A percentile compares a stretch with the other conserved stretches of the same genome.
Conservation (phyloP, 768 basidiomycete genomes). For the Crucibulum laeve region DNA sequence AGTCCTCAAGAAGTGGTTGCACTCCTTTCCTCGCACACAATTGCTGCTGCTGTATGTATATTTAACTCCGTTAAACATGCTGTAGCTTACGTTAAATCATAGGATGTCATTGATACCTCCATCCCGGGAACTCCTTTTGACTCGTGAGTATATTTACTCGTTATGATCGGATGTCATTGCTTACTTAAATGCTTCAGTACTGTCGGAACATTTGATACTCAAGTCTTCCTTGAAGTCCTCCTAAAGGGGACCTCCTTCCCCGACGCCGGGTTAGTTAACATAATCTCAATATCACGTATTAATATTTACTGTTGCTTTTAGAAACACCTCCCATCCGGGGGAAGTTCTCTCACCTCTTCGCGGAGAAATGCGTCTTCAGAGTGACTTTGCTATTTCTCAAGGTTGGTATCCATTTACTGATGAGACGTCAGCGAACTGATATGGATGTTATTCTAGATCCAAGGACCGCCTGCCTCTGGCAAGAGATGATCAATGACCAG, state of each 20-base stretch:
- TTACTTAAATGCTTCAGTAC: slow-evolving; percentile 11
- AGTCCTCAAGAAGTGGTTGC: slow-evolving; percentile 17
- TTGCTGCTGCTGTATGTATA: slow-evolving; percentile 17
- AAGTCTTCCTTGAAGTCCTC: slow-evolving; percentile 31
- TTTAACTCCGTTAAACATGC: too few species aligned
- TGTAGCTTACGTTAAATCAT: not conserved
- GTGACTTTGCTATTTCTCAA: slow-evolving; percentile 16
- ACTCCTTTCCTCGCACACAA: slow-evolving; percentile 18
- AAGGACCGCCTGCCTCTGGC: slow-evolving; percentile 15
- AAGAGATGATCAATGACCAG: not conserved
- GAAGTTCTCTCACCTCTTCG: slow-evolving; percentile 17
- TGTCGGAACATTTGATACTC: slow-evolving; percentile 25
- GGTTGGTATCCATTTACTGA: too few species aligned
- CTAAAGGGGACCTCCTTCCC: slow-evolving; percentile 17
- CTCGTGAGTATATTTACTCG: slow-evolving; percentile 9
- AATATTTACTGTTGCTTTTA: too few species aligned
- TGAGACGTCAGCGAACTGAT: too few species aligned
- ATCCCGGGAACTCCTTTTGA: slow-evolving; percentile 32
- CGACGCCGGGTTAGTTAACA: too few species aligned
- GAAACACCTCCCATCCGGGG: slow-evolving; percentile 10
- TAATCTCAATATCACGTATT: too few species aligned
- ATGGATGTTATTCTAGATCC: too few species aligned
- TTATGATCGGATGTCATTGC: not conserved
- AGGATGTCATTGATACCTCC: not conserved
- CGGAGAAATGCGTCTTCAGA: slow-evolving; percentile 19